Evolutionary conservation across 148 eudicot genomes (phyloP).

Genomic region (Simmondsia chinensis): DNA sequence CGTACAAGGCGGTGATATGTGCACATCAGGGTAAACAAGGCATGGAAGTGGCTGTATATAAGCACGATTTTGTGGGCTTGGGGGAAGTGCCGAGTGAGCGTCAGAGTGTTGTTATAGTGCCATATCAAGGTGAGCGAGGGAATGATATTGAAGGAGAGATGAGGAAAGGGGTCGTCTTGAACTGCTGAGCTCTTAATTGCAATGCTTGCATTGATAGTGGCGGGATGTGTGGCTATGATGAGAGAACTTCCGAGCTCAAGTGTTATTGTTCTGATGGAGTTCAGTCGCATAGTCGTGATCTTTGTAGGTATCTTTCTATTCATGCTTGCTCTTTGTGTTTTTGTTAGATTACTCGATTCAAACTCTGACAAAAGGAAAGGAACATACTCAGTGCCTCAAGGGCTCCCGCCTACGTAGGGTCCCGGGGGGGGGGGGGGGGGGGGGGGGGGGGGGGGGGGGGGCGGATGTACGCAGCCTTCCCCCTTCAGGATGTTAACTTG

Average conservation of each 20-base stretch:
- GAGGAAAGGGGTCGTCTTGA: background rate
- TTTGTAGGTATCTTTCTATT: constrained; percentile 3
- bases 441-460: too few species aligned
- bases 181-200: constrained; percentile 3
- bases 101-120: background rate
- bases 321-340: background rate
- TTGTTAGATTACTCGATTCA: too few species aligned
- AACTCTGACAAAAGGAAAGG: too few species aligned
- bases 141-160: background rate
- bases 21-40: background rate
- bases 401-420: too few species aligned
- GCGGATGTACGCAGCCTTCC: too few species aligned
- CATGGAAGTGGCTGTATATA: background rate
- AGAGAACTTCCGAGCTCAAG: constrained; percentile 2
- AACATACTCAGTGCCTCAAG: too few species aligned
- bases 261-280: constrained; percentile 16
- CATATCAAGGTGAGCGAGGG: background rate
- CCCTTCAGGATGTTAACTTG: too few species aligned
- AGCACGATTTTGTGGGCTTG: background rate
- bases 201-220: constrained; percentile 1
- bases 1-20: background rate
- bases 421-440: too few species aligned
- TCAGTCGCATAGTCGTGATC: constrained; percentile 7
- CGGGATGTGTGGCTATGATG: constrained; percentile 10
- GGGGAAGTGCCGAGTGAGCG: background rate